Percentiles rank a stretch among this genome's conserved stretches.
Conservation (phyloP, 2,329 filamentous ascomycete species). For the Kalaharituber pfeilii region DNA sequence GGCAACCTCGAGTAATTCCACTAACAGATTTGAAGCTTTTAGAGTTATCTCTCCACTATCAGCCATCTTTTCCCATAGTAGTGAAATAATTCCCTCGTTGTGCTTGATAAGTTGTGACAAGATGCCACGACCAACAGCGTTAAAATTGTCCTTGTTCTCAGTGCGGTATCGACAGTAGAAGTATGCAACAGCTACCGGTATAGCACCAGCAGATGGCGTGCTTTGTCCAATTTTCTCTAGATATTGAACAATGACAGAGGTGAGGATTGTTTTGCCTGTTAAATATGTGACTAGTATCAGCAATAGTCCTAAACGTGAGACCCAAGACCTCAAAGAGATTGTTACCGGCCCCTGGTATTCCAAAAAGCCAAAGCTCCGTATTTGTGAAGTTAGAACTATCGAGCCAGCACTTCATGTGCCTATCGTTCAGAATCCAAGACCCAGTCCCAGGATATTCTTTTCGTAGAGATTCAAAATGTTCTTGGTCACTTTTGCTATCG, state of each 20-base stretch:
- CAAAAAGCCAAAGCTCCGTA: conserved; percentile 30
- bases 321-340: no score
- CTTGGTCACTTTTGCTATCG: conserved; percentile 19
- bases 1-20: conserved; percentile 25
- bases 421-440: conserved; percentile 24
- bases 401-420: conserved; percentile 20
- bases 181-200: conserved; percentile 24
- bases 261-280: conserved; percentile 33
- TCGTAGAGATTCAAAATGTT: conserved; percentile 13
- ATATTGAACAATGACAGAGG: conserved; percentile 28
- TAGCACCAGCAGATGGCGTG: no score
- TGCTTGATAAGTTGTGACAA: conserved; percentile 25
- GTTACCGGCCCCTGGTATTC: conserved; percentile 29
- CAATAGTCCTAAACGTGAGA: neutral
- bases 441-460: conserved; percentile 20
- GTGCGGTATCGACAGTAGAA: conserved; percentile 31
- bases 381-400: conserved; percentile 7
- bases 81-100: conserved; percentile 23
- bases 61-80: conserved; percentile 24
- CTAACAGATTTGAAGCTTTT: conserved; percentile 17
- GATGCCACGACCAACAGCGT: conserved; percentile 25
- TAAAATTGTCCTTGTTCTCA: conserved; percentile 20
- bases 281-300: conserved; percentile 5
- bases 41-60: conserved; percentile 23
- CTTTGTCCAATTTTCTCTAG: conserved; percentile 14